Conservation (phyloP, 2,329 filamentous ascomycete genomes). For the Penicillium nordicum region DNA sequence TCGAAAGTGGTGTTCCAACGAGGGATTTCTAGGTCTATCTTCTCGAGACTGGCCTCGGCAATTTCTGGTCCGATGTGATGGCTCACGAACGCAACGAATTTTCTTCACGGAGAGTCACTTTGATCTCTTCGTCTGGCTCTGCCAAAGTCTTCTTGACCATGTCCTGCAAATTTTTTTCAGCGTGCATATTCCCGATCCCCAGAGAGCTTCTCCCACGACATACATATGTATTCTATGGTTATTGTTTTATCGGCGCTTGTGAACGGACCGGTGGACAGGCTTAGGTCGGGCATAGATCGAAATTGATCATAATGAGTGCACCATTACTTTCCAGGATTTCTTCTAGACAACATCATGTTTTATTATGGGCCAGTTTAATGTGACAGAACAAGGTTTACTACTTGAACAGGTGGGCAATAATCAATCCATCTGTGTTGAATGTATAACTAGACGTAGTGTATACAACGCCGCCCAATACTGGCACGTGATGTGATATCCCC, state of each 20-base stretch:
- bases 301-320: slow-evolving; percentile 13
- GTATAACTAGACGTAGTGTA: too few relatives aligned
- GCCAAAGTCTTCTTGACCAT: slow-evolving; percentile 29
- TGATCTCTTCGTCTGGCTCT: slow-evolving; percentile 12
- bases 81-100: slow-evolving; percentile 39
- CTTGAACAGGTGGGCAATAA: neutral
- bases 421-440: neutral
- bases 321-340: neutral
- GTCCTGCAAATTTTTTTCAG: slow-evolving; percentile 35
- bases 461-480: too few relatives aligned
- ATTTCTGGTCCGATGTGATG: slow-evolving; percentile 31
- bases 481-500: too few relatives aligned
- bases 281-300: slow-evolving; percentile 10
- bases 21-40: slow-evolving; percentile 11
- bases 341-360: neutral
- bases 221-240: slow-evolving; percentile 23
- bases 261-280: slow-evolving; percentile 13
- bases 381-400: neutral
- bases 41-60: neutral
- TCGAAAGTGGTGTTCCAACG: neutral
- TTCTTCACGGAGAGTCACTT: slow-evolving; percentile 22
- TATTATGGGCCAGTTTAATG: too few relatives aligned
- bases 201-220: slow-evolving; percentile 16
- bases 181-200: slow-evolving; percentile 35
- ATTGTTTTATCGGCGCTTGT: slow-evolving; percentile 16